Evolutionary conservation across 2,329 filamentous ascomycete species (phyloP).

Genomic region (Fusarium beomiforme): DNA sequence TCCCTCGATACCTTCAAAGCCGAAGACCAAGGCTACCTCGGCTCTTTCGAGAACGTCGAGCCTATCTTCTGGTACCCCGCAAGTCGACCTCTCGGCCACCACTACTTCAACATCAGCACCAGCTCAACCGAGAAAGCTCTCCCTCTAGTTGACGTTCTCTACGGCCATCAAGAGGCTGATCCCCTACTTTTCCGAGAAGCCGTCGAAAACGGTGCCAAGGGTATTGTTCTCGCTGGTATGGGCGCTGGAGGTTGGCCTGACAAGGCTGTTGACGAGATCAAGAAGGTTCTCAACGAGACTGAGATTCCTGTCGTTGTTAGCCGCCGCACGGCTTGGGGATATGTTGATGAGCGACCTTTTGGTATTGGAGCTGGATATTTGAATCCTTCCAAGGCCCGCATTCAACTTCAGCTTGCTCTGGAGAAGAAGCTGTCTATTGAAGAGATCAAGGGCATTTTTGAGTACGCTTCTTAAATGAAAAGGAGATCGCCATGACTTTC

Average conservation of each 20-base stretch:
- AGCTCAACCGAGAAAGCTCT: conserved; percentile 47
- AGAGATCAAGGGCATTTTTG: conserved; percentile 30
- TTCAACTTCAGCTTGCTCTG: conserved; percentile 57
- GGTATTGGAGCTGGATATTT: conserved; percentile 58
- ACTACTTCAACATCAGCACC: conserved; percentile 52
- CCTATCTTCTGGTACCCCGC: conserved; percentile 69
- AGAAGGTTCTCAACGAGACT: conserved; percentile 55
- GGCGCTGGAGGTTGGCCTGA: conserved; percentile 61
- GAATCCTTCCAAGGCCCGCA: conserved; percentile 64
- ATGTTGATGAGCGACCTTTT: conserved; percentile 53
- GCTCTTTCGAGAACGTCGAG: conserved; percentile 64
- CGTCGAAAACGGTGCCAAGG: conserved; percentile 58
- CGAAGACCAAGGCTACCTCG: conserved; percentile 65
- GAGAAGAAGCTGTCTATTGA: conserved; percentile 25
- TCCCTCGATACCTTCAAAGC: conserved; percentile 69
- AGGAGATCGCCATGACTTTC: neutral
- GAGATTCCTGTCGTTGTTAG: conserved; percentile 59
- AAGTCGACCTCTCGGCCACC: conserved; percentile 55
- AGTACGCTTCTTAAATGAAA: neutral
- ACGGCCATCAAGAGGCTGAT: conserved; percentile 62
- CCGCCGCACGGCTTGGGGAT: conserved; percentile 60
- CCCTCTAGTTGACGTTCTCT: conserved; percentile 66
- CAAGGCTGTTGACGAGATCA: conserved; percentile 50
- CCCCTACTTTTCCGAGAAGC: conserved; percentile 57
- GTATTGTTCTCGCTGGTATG: conserved; percentile 64